Percentiles rank a stretch among this genome's conserved stretches.
Evolutionary conservation across 2,329 filamentous ascomycete species (phyloP).

Genomic region (Fusarium oxysporum): DNA sequence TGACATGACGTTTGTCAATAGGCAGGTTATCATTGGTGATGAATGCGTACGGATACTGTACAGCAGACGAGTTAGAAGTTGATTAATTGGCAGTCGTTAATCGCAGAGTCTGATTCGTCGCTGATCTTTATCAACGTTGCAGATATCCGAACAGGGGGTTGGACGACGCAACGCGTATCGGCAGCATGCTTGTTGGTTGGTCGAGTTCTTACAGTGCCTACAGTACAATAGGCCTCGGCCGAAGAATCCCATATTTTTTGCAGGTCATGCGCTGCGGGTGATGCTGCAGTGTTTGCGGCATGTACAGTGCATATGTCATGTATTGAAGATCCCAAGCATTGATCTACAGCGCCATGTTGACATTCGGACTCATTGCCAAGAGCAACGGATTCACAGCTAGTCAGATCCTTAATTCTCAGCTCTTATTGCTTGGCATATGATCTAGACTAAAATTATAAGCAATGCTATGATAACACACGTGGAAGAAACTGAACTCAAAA

Average conservation of each 20-base stretch:
- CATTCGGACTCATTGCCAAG: constrained; percentile 20
- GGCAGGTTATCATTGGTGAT: constrained; percentile 1
- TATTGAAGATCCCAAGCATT: constrained; percentile 17
- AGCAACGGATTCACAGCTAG: constrained; percentile 11
- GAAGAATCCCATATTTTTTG: constrained; percentile 1
- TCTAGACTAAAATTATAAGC: not conserved
- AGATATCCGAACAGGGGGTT: constrained; percentile 9
- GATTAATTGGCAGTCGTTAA: constrained; percentile 2
- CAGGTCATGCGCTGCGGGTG: constrained; percentile 21
- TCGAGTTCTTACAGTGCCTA: not conserved
- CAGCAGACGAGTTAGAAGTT: constrained; percentile 12
- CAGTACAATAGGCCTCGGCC: not conserved
- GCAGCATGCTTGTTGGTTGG: constrained; percentile 3
- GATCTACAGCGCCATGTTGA: constrained; percentile 29
- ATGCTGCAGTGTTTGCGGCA: constrained; percentile 13
- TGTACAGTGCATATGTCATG: constrained; percentile 11
- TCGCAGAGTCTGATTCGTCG: constrained; percentile 4
- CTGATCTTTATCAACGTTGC: constrained; percentile 4
- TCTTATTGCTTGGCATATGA: constrained; percentile 9
- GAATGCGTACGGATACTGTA: not conserved
- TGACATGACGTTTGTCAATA: constrained; percentile 3
- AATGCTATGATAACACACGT: not conserved
- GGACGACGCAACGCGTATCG: not conserved
- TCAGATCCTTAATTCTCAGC: not conserved
- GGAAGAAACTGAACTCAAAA: not conserved